Evolutionary conservation across 2,329 filamentous ascomycete species (phyloP).

Genomic region (Penicillium sp.): DNA sequence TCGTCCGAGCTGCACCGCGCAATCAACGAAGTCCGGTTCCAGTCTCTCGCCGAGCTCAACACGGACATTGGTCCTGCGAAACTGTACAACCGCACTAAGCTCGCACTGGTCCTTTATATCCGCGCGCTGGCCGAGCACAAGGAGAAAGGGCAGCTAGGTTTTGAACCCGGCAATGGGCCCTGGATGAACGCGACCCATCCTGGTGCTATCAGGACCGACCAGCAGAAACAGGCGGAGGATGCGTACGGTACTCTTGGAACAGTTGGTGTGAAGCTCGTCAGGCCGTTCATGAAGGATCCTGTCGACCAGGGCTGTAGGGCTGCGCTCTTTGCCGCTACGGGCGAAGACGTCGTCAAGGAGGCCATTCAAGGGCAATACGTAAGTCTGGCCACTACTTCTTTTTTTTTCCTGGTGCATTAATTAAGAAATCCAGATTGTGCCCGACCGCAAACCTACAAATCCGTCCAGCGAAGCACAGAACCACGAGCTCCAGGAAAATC

Average conservation of each 20-base stretch:
- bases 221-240: conserved; percentile 6
- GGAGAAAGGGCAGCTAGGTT: not conserved
- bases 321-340: not conserved
- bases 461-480: not conserved
- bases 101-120: not conserved
- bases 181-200: conserved; percentile 6
- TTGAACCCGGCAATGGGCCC: not conserved
- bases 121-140: conserved; percentile 1
- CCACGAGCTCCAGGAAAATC: conserved; percentile 3
- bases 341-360: not conserved
- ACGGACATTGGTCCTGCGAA: not conserved
- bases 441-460: not conserved
- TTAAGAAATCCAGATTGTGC: not conserved
- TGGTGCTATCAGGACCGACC: not conserved
- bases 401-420: not conserved
- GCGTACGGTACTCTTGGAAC: not conserved
- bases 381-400: not conserved
- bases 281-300: conserved; percentile 5
- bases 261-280: not conserved
- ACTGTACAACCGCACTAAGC: conserved; percentile 5
- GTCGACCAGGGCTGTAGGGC: not conserved
- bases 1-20: conserved; percentile 2
- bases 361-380: conserved; percentile 4
- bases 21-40: not conserved
- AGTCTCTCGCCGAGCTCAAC: conserved; percentile 3